A percentile compares a stretch with the other conserved stretches of the same genome.
These are phyloP conservation scores for Arctostaphylos glauca DNA, from an alignment of 148 eudicot genomes.

Conservation along the genomic window DNA sequence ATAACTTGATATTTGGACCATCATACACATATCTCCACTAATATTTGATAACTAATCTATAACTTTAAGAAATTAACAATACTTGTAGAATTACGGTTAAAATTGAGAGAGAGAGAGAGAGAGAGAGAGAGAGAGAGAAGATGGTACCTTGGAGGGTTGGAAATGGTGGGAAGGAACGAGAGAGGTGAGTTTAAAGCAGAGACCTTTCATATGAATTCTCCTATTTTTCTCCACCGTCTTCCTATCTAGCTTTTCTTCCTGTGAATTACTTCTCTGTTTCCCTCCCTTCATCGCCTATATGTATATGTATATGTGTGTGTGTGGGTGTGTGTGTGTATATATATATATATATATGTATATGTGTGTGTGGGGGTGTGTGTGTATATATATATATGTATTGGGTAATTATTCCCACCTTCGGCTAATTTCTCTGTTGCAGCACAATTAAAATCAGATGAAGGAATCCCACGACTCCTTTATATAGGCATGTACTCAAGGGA, in stretches of 20 bases:
- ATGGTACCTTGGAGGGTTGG: conserved; percentile 28
- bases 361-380: too few relatives aligned
- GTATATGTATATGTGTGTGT: too few relatives aligned
- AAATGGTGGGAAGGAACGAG: conserved; percentile 35
- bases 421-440: too few relatives aligned
- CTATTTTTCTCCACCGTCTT: conserved; percentile 38
- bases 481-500: background rate
- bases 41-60: too few relatives aligned
- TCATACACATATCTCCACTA: too few relatives aligned
- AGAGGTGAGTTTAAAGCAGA: conserved; percentile 31
- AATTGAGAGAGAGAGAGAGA: background rate
- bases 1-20: too few relatives aligned
- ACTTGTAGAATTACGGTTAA: too few relatives aligned
- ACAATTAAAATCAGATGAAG: too few relatives aligned
- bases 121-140: background rate
- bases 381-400: background rate
- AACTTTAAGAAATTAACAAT: too few relatives aligned
- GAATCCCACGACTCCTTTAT: too few relatives aligned
- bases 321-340: background rate
- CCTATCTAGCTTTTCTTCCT: conserved; percentile 19
- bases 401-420: background rate
- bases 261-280: background rate
- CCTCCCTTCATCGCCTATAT: too few relatives aligned
- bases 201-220: conserved; percentile 37
- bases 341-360: too few relatives aligned